Evolutionary conservation across 345 rosid genomes (phyloP).

Genomic region (Salix arbutifolia): DNA sequence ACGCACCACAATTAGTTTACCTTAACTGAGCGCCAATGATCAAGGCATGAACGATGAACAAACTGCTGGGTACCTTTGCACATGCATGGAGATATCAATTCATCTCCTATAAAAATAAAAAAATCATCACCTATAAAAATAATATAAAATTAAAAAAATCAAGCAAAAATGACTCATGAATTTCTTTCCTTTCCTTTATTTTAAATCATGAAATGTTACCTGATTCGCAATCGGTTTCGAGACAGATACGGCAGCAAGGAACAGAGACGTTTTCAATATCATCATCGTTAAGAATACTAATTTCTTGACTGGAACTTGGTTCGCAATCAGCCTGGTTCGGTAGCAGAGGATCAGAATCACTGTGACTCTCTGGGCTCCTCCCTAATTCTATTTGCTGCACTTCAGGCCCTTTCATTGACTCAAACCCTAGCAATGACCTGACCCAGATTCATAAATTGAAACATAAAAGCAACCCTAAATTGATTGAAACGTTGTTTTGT

Average conservation of each 20-base stretch:
- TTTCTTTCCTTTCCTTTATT: not conserved
- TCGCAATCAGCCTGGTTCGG: conserved; percentile 25
- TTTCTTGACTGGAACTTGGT: conserved; percentile 48
- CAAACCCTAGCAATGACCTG: not conserved
- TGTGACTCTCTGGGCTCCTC: conserved; percentile 29
- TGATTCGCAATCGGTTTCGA: conserved; percentile 73
- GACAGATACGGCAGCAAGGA: conserved; percentile 88
- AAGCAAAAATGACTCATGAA: not conserved
- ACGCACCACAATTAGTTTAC: conserved; percentile 14
- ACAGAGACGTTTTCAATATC: conserved; percentile 65
- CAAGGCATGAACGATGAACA: conserved; percentile 81
- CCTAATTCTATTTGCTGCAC: conserved; percentile 37
- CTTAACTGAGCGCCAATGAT: conserved; percentile 87
- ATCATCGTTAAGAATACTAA: conserved; percentile 30
- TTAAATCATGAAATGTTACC: conserved; percentile 26
- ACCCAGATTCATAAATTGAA: no score
- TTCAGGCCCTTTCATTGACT: conserved; percentile 53
- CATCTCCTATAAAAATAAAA: conserved; percentile 50
- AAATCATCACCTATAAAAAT: conserved; percentile 49
- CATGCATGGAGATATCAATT: conserved; percentile 95
- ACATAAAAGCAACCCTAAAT: no score
- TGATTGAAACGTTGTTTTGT: no score
- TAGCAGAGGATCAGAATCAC: conserved; percentile 76
- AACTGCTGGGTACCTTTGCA: conserved; percentile 95
- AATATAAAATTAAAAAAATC: not conserved